Conservation (phyloP, 768 basidiomycete species). For the Amanita thiersii region DNA sequence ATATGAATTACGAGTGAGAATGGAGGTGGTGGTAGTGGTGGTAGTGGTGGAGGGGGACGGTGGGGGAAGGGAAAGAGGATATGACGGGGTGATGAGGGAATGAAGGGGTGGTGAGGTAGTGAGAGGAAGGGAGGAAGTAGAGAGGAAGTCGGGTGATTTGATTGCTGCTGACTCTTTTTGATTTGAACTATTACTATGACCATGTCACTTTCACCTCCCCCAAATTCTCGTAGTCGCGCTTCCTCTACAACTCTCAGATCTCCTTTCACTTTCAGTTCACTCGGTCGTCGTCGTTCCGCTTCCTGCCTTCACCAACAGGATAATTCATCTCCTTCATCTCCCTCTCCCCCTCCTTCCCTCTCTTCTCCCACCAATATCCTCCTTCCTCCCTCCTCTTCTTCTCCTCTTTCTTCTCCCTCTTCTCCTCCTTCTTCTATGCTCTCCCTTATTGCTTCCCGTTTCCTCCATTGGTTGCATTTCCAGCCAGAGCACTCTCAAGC, state of each 20-base stretch:
- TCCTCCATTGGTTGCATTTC: constrained; percentile 46
- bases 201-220: constrained; percentile 22
- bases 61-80: too few species aligned
- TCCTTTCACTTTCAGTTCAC: constrained; percentile 39
- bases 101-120: too few species aligned
- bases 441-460: constrained; percentile 37
- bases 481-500: constrained; percentile 30
- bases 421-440: constrained; percentile 37
- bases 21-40: too few species aligned
- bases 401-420: constrained; percentile 11
- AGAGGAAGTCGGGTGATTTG: too few species aligned
- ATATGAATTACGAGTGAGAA: too few species aligned
- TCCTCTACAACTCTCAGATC: constrained; percentile 53
- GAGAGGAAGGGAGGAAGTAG: too few species aligned
- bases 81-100: too few species aligned
- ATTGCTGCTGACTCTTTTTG: too few species aligned
- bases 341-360: constrained; percentile 10
- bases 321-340: constrained; percentile 11
- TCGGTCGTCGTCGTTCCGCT: constrained; percentile 47
- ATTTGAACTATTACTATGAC: not conserved
- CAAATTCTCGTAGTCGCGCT: constrained; percentile 42
- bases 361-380: constrained; percentile 10
- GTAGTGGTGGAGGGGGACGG: too few species aligned
- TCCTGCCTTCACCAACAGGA: constrained; percentile 31
- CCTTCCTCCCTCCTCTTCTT: constrained; percentile 14